phyloP scores from a whole-genome alignment of 352 stramenopile species.

The Globisporangium ultimum region DNA sequence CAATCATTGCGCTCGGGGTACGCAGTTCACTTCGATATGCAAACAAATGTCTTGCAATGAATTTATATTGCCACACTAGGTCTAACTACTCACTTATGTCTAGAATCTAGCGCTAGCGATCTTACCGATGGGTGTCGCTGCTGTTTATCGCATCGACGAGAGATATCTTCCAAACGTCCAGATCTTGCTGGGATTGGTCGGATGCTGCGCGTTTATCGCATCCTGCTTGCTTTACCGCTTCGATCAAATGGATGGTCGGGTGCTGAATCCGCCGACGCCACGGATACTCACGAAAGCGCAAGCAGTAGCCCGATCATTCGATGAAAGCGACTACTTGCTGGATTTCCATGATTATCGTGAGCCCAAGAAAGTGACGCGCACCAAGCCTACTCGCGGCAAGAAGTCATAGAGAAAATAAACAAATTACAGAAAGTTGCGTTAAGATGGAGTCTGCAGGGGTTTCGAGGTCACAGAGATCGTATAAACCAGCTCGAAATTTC shows the following conservation, averaged over 20 bases:
- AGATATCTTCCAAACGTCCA: constrained; percentile 36
- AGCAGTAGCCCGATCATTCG: constrained; percentile 14
- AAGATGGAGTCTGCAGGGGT: neutral
- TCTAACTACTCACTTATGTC: neutral
- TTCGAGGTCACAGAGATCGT: neutral
- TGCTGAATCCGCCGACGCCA: constrained; percentile 27
- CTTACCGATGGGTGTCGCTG: constrained; percentile 36
- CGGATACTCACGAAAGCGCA: constrained; percentile 20
- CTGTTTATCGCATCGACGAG: constrained; percentile 30
- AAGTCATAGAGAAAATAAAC: neutral
- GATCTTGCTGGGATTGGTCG: constrained; percentile 26
- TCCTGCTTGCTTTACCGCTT: constrained; percentile 22
- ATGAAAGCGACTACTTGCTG: constrained; percentile 12
- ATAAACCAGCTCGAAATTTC: neutral
- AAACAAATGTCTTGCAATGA: neutral
- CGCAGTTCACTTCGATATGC: too few species aligned
- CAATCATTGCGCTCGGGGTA: constrained; percentile 68
- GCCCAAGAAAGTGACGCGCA: neutral
- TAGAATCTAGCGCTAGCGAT: constrained; percentile 47
- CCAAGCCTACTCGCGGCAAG: neutral
- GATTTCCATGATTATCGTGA: constrained; percentile 13
- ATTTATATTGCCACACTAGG: neutral
- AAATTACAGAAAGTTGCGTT: neutral
- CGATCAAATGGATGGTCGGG: constrained; percentile 21
- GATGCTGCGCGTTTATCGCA: constrained; percentile 17